A percentile compares a stretch with the other conserved stretches of the same genome.
Conservation (phyloP, 2,329 filamentous ascomycete species). For the Epichloe festucae region DNA sequence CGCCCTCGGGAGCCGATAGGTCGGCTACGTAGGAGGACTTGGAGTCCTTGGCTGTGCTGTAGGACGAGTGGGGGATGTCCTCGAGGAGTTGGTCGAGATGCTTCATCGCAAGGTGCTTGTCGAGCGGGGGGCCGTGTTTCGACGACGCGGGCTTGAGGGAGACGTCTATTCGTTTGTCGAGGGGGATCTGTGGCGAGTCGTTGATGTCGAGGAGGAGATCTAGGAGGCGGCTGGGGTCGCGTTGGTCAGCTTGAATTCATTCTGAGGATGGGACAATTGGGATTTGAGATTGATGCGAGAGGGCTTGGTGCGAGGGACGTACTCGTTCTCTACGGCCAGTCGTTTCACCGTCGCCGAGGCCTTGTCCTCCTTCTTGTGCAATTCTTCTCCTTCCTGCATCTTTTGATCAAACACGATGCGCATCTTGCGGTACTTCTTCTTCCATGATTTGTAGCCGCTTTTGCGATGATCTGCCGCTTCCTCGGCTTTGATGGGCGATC, state of each 20-base stretch:
- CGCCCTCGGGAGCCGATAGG: constrained; percentile 35
- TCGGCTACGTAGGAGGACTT: constrained; percentile 44
- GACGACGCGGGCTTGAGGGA: constrained; percentile 31
- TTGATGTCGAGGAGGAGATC: constrained; percentile 88
- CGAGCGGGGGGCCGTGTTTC: constrained; percentile 17
- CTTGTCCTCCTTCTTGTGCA: constrained; percentile 71
- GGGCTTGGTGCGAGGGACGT: constrained; percentile 22
- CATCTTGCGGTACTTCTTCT: constrained; percentile 95
- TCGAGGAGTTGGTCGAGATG: constrained; percentile 36
- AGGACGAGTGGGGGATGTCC: constrained; percentile 37
- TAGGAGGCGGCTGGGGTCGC: constrained; percentile 60
- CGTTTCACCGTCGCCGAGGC: constrained; percentile 70
- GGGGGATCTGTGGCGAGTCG: constrained; percentile 59
- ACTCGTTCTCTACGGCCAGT: constrained; percentile 89
- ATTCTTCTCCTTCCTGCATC: constrained; percentile 68
- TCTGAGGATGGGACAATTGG: too few relatives aligned
- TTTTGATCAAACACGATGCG: constrained; percentile 63
- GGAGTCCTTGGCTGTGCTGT: constrained; percentile 44
- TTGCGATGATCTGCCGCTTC: constrained; percentile 28
- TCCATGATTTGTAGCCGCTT: constrained; percentile 55
- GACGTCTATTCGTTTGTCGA: constrained; percentile 63
- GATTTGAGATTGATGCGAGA: not conserved
- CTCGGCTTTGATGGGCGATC: constrained; percentile 28
- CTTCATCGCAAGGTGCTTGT: constrained; percentile 29
- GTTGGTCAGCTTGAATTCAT: not conserved